These are phyloP conservation scores for Hypoxylon rickii DNA, from an alignment of 495 filamentous ascomycete genomes.

Conservation along the genomic window DNA sequence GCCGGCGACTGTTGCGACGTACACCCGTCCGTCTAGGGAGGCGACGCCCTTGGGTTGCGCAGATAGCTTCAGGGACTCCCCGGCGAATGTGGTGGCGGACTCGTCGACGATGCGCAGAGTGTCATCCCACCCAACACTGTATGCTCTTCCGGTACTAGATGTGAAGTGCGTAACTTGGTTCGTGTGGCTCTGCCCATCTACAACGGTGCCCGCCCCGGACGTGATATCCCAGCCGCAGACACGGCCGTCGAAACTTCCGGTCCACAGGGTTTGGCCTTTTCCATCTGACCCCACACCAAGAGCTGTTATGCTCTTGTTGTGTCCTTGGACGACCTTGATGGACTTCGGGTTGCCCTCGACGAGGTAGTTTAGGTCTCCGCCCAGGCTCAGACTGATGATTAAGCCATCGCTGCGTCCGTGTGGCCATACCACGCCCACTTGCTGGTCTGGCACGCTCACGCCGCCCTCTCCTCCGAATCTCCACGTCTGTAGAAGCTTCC, in stretches of 20 bases:
- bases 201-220: slow-evolving; percentile 65
- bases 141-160: slow-evolving; percentile 62
- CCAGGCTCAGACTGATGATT: slow-evolving; percentile 85
- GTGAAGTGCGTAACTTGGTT: slow-evolving; percentile 83
- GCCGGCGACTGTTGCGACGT: slow-evolving; percentile 68
- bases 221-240: slow-evolving; percentile 80
- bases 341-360: slow-evolving; percentile 69
- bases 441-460: slow-evolving; percentile 78
- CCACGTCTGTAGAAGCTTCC: slow-evolving; percentile 79
- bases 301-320: slow-evolving; percentile 90
- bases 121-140: slow-evolving; percentile 95
- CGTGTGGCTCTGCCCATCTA: slow-evolving; percentile 79
- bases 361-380: slow-evolving; percentile 90
- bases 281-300: slow-evolving; percentile 57
- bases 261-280: slow-evolving; percentile 67
- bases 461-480: slow-evolving; percentile 79
- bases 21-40: slow-evolving; percentile 46
- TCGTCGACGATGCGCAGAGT: slow-evolving; percentile 79
- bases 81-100: slow-evolving; percentile 54
- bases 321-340: slow-evolving; percentile 77
- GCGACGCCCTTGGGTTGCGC: slow-evolving; percentile 59
- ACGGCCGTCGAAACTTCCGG: slow-evolving; percentile 88
- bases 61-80: slow-evolving; percentile 49
- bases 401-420: slow-evolving; percentile 79
- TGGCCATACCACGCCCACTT: slow-evolving; percentile 94